Base-by-base conservation (phyloP, 129 eudicot species). In the Helichrysum umbraculigerum region DNA sequence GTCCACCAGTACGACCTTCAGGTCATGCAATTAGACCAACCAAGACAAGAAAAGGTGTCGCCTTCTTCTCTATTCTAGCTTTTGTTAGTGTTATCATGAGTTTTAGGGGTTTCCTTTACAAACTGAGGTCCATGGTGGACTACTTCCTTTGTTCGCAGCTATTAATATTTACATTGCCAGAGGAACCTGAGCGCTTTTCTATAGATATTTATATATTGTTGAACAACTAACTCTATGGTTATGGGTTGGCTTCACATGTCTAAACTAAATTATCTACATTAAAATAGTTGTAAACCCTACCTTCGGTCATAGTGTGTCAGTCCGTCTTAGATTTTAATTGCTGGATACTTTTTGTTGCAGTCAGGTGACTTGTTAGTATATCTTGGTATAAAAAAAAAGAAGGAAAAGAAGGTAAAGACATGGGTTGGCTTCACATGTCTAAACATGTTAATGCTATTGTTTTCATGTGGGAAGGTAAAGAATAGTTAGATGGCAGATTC, bases 11-110 rank as follows among this genome's bases (percentile, higher is more conserved):
- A 68, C 73, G 47, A 61, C 29, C 78, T 81, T 68, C 79, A 11
- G 74, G 61, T 60, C 81, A 35, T 29, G 68, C 85, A 54, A 66
- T 76, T 17, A 87, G 76, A 88, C 86, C 89, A 58, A 79, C 85
- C 66, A 93, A 83, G 51, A 68, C 81, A 44, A 83, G 84, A 76
- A 84, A 85, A 78, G 98, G 96, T 86, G 76, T 47, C 29, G 20
- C 74, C 11, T 20, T 66, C 73, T 66, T 64, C 66, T 50, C 51
- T 52, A 9, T 66, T 14, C 10, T n/a, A 57, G 28, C 25, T 57
- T 57, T 41, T 30, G 32, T 17, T 68, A 9, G 56, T 54, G 39
- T 74, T 63, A 9, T 41, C 41, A 41, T 72, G 61, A 21, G 52
- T 44, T 17, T 39, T 62, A 52, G 74, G 74, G 35, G 70, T 68